phyloP scores from a whole-genome alignment of 208 protist species.

The Crithidia thermophila region DNA sequence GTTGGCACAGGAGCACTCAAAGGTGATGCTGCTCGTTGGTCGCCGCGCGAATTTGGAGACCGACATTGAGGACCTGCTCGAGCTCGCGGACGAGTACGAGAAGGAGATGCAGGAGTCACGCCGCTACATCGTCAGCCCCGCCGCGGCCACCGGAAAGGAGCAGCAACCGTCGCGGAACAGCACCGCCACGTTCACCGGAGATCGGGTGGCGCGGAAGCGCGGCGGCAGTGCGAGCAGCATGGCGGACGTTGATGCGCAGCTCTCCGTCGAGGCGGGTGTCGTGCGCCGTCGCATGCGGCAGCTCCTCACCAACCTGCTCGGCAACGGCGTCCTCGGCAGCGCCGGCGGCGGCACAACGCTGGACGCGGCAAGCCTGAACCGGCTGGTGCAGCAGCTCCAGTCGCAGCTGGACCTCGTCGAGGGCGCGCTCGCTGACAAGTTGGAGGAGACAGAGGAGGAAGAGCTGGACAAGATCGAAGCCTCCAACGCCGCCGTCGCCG shows the following conservation, averaged over 20 bases:
- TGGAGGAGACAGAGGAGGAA: constrained; percentile 3
- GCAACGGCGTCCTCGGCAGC: constrained; percentile 20
- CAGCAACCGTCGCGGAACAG: not conserved
- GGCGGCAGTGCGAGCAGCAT: constrained; percentile 1
- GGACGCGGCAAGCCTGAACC: constrained; percentile 6
- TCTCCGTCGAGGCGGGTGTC: constrained; percentile 7
- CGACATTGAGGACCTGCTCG: constrained; percentile 47
- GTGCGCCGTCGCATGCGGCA: constrained; percentile 24
- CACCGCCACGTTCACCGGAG: not conserved
- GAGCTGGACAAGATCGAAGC: not conserved
- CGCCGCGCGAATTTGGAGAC: constrained; percentile 67
- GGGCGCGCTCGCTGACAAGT: constrained; percentile 2
- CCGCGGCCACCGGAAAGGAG: not conserved
- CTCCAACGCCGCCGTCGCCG: not conserved
- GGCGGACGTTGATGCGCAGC: constrained; percentile 7
- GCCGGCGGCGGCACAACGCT: constrained; percentile 5
- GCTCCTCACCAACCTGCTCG: constrained; percentile 14
- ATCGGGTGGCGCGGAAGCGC: not conserved
- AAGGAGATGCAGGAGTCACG: not conserved
- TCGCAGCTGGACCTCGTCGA: constrained; percentile 24
- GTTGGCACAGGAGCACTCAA: constrained; percentile 64
- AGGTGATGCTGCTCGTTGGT: constrained; percentile 79
- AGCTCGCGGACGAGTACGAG: constrained; percentile 15
- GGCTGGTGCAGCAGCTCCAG: constrained; percentile 24
- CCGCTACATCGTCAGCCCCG: not conserved